phyloP scores from a whole-genome alignment of 225 moss, liverwort and hornwort species.

The Ulota crispa region DNA sequence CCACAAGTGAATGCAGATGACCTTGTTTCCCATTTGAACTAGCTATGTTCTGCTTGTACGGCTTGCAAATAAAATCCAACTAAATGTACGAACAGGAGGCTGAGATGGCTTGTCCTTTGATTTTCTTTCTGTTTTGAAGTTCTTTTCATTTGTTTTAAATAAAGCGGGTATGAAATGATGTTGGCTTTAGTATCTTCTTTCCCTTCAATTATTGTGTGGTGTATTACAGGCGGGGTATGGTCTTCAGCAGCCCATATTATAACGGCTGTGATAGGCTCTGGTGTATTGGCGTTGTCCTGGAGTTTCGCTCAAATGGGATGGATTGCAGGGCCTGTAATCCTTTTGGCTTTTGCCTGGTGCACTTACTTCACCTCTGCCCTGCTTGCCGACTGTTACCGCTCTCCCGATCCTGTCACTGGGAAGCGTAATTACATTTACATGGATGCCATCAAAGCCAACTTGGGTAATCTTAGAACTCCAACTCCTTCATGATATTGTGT shows the following conservation, averaged over 20 bases:
- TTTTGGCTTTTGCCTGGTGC: conserved; percentile 62
- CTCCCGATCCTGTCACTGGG: conserved; percentile 65
- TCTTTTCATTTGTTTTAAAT: background rate
- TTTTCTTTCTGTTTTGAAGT: background rate
- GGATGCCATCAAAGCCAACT: conserved; percentile 78
- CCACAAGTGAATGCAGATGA: background rate
- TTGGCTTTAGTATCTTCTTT: background rate
- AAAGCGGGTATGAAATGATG: background rate
- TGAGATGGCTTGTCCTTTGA: background rate
- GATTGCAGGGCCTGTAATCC: conserved; percentile 72
- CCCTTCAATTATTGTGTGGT: background rate
- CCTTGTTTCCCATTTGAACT: background rate
- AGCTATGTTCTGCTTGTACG: background rate
- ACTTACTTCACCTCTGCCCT: conserved; percentile 76
- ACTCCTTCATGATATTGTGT: too few species aligned
- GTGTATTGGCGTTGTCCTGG: conserved; percentile 80
- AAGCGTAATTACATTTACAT: conserved; percentile 89
- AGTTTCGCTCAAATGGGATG: conserved; percentile 93
- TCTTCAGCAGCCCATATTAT: conserved; percentile 83
- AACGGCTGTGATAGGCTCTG: conserved; percentile 89
- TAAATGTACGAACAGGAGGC: background rate
- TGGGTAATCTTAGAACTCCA: conserved; percentile 31
- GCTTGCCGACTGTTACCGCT: conserved; percentile 75
- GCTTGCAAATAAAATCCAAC: background rate
- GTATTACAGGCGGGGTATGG: conserved; percentile 47